A percentile compares a stretch with the other conserved stretches of the same genome.
Conservation (phyloP, 768 basidiomycete species). For the Sutorius australiensis region DNA sequence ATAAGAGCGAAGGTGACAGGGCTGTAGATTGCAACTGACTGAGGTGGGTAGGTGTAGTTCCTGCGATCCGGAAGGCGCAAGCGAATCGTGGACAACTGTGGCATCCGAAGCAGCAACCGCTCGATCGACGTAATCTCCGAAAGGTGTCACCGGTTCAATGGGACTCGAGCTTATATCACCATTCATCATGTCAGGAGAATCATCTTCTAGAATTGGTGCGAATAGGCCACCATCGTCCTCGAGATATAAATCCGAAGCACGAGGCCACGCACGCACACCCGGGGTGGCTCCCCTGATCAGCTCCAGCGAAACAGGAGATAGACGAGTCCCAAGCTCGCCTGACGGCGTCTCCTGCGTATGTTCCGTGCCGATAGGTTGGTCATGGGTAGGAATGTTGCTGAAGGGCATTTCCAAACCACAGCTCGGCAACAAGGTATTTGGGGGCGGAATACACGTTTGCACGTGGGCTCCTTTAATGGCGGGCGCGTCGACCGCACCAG, state of each 20-base stretch:
- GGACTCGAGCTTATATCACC: conserved; percentile 64
- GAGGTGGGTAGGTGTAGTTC: conserved; percentile 21
- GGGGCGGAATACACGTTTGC: conserved; percentile 84
- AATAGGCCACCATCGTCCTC: conserved; percentile 40
- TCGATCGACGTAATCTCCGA: conserved; percentile 72
- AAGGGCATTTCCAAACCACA: conserved; percentile 14
- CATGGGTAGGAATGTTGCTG: conserved; percentile 27
- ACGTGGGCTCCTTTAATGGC: conserved; percentile 84
- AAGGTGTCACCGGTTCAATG: conserved; percentile 71
- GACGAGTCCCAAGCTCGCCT: background rate
- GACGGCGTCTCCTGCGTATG: background rate
- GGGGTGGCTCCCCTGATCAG: conserved; percentile 2
- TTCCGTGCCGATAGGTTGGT: conserved; percentile 15
- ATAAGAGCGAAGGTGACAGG: conserved; percentile 19
- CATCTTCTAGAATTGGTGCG: conserved; percentile 62
- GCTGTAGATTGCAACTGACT: conserved; percentile 25
- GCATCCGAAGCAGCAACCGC: conserved; percentile 48
- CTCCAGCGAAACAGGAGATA: conserved; percentile 12
- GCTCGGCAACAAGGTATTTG: conserved; percentile 26
- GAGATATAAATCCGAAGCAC: conserved; percentile 14
- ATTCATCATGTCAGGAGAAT: conserved; percentile 52
- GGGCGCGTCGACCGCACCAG: conserved; percentile 69
- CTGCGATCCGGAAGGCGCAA: conserved; percentile 15
- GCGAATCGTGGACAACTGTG: conserved; percentile 22
- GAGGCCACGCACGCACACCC: conserved; percentile 16